These are phyloP conservation scores for Scutellaria baicalensis DNA, from an alignment of 257 asterid genomes.

Conservation along the genomic window DNA sequence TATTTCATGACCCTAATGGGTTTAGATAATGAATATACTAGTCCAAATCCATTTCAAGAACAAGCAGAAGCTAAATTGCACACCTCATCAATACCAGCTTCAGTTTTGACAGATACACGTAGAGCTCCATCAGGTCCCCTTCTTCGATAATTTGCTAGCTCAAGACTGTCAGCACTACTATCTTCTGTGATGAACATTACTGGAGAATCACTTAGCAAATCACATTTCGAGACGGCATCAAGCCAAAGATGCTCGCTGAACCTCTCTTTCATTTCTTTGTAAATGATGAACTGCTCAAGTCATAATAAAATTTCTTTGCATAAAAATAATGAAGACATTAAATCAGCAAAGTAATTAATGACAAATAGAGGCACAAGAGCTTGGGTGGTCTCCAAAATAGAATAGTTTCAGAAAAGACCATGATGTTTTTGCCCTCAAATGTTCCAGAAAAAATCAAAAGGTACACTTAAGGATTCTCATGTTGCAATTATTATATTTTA, in stretches of 20 bases:
- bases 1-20: not conserved
- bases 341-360: not conserved
- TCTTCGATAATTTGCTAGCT: slow-evolving; percentile 68
- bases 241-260: slow-evolving; percentile 86
- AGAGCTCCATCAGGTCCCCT: slow-evolving; percentile 86
- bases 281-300: slow-evolving; percentile 60
- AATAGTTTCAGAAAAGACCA: not conserved
- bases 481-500: not conserved
- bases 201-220: slow-evolving; percentile 65
- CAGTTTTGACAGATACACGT: slow-evolving; percentile 63
- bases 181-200: slow-evolving; percentile 66
- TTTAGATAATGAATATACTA: not conserved
- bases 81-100: slow-evolving; percentile 71
- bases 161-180: slow-evolving; percentile 40
- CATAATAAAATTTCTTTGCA: not conserved
- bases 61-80: slow-evolving; percentile 7
- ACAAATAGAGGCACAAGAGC: not conserved
- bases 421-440: not conserved
- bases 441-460: not conserved
- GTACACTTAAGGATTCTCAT: not conserved
- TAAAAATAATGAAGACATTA: not conserved
- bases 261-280: slow-evolving; percentile 84
- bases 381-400: not conserved
- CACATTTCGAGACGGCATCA: slow-evolving; percentile 89
- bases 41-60: slow-evolving; percentile 6